Evolutionary conservation across 768 basidiomycete genomes (phyloP).

Genomic region (Panaeolus papilionaceus): DNA sequence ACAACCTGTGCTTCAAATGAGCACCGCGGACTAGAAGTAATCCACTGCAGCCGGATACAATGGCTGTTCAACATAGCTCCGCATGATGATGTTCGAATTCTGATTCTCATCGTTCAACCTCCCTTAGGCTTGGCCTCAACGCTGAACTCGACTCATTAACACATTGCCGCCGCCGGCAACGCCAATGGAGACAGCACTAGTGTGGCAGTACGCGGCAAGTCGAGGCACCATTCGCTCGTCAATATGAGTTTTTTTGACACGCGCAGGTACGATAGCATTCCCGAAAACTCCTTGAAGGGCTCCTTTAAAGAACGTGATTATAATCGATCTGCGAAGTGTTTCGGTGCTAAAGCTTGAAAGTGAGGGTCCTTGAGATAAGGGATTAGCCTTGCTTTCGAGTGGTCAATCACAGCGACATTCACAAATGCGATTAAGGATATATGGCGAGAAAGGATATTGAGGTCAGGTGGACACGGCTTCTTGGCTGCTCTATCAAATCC

Average conservation of each 20-base stretch:
- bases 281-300: neutral
- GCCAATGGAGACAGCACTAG: constrained; percentile 9
- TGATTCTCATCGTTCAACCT: neutral
- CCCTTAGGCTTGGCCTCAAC: constrained; percentile 7
- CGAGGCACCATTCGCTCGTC: neutral
- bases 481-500: neutral
- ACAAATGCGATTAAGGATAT: neutral
- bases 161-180: constrained; percentile 13
- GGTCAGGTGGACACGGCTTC: constrained; percentile 4
- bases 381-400: neutral
- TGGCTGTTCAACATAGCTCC: neutral
- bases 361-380: neutral
- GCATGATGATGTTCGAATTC: neutral
- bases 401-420: no score
- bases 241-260: neutral
- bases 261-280: constrained; percentile 8
- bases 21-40: neutral
- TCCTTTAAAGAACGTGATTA: neutral
- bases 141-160: constrained; percentile 1
- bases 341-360: neutral
- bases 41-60: neutral
- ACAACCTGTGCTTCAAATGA: neutral
- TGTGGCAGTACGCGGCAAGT: constrained; percentile 14
- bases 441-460: neutral
- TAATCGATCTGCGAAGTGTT: neutral